Percentiles rank a stretch among this genome's conserved stretches.
Conservation (phyloP, 495 filamentous ascomycete species). For the Penicillium goetzii region DNA sequence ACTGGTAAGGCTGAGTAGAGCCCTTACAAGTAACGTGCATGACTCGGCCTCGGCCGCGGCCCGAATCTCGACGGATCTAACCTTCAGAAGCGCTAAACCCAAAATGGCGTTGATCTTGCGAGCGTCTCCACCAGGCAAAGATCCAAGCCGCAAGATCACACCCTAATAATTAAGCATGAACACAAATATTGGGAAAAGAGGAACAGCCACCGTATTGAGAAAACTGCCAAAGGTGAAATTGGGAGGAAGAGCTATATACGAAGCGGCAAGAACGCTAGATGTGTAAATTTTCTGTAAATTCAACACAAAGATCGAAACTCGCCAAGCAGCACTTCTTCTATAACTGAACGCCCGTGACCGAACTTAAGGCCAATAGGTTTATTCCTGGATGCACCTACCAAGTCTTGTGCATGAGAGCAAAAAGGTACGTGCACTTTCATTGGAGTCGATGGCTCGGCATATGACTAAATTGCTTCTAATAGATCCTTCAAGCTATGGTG, state of each 20-base stretch:
- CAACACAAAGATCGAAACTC: background rate
- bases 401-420: background rate
- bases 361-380: background rate
- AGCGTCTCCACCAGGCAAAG: background rate
- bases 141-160: background rate
- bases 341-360: background rate
- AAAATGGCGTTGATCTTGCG: constrained; percentile 23
- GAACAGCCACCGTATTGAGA: background rate
- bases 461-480: background rate
- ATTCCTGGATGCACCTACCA: background rate
- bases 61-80: background rate
- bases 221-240: too few species aligned
- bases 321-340: background rate
- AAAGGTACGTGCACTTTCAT: background rate
- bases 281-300: background rate
- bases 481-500: background rate
- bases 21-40: background rate
- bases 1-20: background rate
- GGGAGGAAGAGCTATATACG: background rate
- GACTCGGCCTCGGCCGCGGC: background rate
- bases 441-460: background rate
- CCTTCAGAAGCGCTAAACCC: constrained; percentile 12
- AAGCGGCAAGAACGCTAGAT: background rate
- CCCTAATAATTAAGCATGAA: background rate
- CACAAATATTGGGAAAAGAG: background rate